These are phyloP conservation scores for Silene coronaria DNA, from an alignment of 179 eudicot species.

Conservation along the genomic window DNA sequence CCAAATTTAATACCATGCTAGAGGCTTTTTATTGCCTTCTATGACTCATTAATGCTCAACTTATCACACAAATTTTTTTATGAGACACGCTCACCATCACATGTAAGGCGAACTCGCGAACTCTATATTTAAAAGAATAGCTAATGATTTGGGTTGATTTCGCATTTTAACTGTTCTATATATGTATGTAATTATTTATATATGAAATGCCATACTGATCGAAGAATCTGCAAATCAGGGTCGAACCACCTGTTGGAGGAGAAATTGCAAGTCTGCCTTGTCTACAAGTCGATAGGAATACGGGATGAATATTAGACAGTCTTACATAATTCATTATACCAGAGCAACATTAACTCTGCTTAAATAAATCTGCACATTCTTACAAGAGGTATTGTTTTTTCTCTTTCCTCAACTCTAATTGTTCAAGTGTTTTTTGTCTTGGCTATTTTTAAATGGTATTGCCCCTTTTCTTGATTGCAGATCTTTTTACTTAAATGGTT, in stretches of 20 bases:
- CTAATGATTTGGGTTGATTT: background rate
- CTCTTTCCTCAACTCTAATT: background rate
- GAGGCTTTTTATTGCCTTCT: background rate
- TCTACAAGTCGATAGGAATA: conserved; percentile 17
- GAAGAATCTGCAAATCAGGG: conserved; percentile 25
- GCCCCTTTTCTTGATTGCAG: conserved; percentile 11
- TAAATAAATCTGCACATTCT: conserved; percentile 15
- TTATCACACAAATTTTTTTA: background rate
- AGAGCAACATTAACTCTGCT: conserved; percentile 8
- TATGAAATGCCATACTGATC: conserved; percentile 9
- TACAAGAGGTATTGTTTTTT: conserved; percentile 13
- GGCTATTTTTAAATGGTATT: background rate
- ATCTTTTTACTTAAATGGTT: conserved; percentile 7
- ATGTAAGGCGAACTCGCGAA: background rate
- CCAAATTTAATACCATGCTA: background rate
- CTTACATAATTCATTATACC: conserved; percentile 11
- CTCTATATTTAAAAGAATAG: too few relatives aligned
- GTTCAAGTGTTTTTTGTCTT: background rate
- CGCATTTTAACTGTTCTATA: background rate
- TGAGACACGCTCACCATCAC: too few relatives aligned
- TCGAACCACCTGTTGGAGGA: conserved; percentile 43
- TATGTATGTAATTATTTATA: background rate
- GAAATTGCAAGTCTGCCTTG: conserved; percentile 36
- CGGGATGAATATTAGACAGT: background rate
- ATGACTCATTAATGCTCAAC: conserved; percentile 4